Evolutionary conservation across 2,329 filamentous ascomycete genomes (phyloP).

Genomic region (Fusarium praegraminearum): DNA sequence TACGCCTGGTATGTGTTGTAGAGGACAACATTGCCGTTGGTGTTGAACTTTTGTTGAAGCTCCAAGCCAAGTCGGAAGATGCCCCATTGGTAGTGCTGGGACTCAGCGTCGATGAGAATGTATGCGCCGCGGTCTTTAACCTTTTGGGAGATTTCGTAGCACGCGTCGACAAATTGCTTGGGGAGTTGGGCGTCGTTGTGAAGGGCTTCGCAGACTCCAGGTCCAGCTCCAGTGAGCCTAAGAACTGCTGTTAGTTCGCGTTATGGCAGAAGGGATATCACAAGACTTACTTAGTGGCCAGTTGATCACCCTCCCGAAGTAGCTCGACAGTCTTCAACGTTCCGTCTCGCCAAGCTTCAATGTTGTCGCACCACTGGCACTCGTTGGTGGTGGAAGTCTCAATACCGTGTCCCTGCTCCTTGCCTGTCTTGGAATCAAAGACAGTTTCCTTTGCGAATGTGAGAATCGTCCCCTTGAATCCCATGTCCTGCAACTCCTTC

Average conservation of each 20-base stretch:
- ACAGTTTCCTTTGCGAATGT: constrained; percentile 63
- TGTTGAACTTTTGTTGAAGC: constrained; percentile 56
- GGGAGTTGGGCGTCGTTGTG: constrained; percentile 52
- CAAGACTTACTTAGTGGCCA: constrained; percentile 54
- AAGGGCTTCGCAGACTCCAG: constrained; percentile 55
- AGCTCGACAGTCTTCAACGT: constrained; percentile 50
- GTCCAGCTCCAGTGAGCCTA: constrained; percentile 59
- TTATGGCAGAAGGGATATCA: background rate
- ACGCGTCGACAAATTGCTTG: constrained; percentile 57
- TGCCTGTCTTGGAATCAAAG: constrained; percentile 53
- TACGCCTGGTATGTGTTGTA: constrained; percentile 70
- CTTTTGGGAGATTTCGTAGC: constrained; percentile 55
- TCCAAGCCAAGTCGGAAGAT: constrained; percentile 52
- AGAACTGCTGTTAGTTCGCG: background rate
- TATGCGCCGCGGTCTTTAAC: constrained; percentile 55
- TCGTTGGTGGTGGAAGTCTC: constrained; percentile 57
- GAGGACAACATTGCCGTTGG: constrained; percentile 51
- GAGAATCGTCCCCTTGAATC: constrained; percentile 67
- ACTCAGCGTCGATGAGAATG: constrained; percentile 62
- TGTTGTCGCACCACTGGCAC: constrained; percentile 52
- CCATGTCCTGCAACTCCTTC: constrained; percentile 59
- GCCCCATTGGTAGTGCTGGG: constrained; percentile 58
- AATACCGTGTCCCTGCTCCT: constrained; percentile 35
- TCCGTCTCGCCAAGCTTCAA: constrained; percentile 54
- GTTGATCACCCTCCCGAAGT: constrained; percentile 51